phyloP scores from a whole-genome alignment of 1,139 yeast genomes.

The Sugiyamaella pinicola region DNA sequence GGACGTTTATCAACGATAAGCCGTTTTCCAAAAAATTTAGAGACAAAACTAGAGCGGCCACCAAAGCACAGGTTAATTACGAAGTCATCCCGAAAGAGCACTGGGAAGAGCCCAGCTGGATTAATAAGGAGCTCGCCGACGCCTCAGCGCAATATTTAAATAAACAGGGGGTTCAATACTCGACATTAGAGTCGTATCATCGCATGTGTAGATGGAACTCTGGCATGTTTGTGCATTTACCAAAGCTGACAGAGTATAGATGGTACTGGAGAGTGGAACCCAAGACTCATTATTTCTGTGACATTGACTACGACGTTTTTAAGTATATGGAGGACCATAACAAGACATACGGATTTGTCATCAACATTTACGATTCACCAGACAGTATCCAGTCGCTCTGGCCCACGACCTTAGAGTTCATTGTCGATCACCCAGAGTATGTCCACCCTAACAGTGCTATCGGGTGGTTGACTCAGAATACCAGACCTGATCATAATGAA shows the following conservation, averaged over 20 bases:
- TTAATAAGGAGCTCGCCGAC: constrained; percentile 51
- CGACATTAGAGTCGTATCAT: constrained; percentile 62
- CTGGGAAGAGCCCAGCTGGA: constrained; percentile 67
- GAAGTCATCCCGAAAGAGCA: constrained; percentile 53
- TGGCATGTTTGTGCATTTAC: constrained; percentile 62
- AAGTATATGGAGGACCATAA: constrained; percentile 66
- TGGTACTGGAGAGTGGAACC: constrained; percentile 87
- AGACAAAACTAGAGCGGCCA: constrained; percentile 43
- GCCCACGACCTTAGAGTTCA: constrained; percentile 65
- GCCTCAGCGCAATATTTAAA: constrained; percentile 47
- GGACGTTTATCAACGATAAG: constrained; percentile 74
- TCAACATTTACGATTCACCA: constrained; percentile 67
- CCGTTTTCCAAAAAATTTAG: constrained; percentile 64
- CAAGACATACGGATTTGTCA: constrained; percentile 69
- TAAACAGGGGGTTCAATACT: constrained; percentile 59
- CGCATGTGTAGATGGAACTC: constrained; percentile 79
- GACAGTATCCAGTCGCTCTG: constrained; percentile 63
- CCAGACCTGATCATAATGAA: constrained; percentile 44
- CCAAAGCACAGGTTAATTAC: constrained; percentile 59
- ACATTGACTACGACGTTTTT: constrained; percentile 74
- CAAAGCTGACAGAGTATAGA: constrained; percentile 54
- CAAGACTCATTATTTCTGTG: constrained; percentile 64
- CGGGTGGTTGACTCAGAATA: constrained; percentile 65
- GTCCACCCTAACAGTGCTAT: constrained; percentile 67
- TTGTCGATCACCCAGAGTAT: constrained; percentile 59